A percentile compares a stretch with the other conserved stretches of the same genome.
Conservation (phyloP, 176 grass and related monocot species). For the Tuctoria greenei region DNA sequence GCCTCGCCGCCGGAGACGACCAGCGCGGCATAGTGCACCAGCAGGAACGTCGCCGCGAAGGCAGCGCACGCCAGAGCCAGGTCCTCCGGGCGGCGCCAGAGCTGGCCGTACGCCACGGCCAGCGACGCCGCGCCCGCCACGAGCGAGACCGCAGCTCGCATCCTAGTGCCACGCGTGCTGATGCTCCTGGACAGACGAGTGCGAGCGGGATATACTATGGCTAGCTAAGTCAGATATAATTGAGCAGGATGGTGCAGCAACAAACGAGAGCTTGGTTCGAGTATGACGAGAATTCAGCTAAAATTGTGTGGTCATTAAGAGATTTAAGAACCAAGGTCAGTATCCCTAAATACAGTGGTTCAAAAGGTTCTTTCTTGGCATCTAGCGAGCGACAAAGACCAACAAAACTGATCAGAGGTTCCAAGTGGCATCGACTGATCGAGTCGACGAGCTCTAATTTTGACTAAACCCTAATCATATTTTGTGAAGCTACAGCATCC, state of each 20-base stretch:
- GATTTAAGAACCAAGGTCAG: neutral
- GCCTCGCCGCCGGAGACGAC: neutral
- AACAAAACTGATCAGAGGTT: neutral
- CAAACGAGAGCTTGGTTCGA: neutral
- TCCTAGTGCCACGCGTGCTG: neutral
- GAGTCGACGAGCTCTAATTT: neutral
- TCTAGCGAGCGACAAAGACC: constrained; percentile 6
- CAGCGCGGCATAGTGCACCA: constrained; percentile 21
- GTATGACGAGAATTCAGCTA: neutral
- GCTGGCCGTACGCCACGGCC: constrained; percentile 20
- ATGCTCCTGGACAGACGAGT: neutral
- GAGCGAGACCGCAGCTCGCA: neutral
- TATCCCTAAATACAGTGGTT: constrained; percentile 13
- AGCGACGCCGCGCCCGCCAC: constrained; percentile 12
- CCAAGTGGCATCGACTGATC: neutral
- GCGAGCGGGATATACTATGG: neutral
- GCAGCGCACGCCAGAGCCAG: constrained; percentile 20
- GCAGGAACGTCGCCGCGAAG: constrained; percentile 12
- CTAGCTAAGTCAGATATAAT: neutral
- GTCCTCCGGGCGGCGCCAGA: constrained; percentile 17
- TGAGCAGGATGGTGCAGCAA: neutral
- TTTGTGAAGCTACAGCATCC: neutral
- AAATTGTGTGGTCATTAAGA: neutral
- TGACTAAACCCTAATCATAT: neutral
- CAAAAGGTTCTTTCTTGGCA: constrained; percentile 28